phyloP scores from a whole-genome alignment of 2,329 filamentous ascomycete genomes.

The Lasiodiplodia theobromae region DNA sequence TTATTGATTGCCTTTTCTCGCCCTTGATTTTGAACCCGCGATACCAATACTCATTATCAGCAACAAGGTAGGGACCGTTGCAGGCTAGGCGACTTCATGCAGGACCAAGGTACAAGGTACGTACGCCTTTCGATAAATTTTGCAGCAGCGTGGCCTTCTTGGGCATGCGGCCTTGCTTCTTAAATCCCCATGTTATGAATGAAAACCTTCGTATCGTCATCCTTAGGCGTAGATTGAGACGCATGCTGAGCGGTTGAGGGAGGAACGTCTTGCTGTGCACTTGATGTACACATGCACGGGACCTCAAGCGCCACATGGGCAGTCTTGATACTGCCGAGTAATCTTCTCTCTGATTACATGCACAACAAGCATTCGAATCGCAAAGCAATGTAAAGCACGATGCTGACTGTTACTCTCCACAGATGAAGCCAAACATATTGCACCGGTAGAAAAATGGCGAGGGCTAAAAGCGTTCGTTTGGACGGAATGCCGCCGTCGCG shows the following conservation, averaged over 20 bases:
- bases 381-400: not conserved
- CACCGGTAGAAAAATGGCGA: not conserved
- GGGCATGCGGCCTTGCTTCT: not conserved
- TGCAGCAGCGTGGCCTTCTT: not conserved
- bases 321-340: slow-evolving; percentile 26
- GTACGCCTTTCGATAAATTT: slow-evolving; percentile 9
- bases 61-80: not conserved
- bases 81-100: not conserved
- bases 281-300: slow-evolving; percentile 15
- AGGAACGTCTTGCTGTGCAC: slow-evolving; percentile 25
- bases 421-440: not conserved
- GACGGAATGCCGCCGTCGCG: not conserved
- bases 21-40: not conserved
- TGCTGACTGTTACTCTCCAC: not conserved
- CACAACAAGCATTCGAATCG: not conserved
- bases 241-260: slow-evolving; percentile 15
- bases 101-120: not conserved
- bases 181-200: slow-evolving; percentile 69
- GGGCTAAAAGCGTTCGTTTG: not conserved
- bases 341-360: slow-evolving; percentile 30
- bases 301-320: slow-evolving; percentile 19
- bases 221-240: slow-evolving; percentile 77
- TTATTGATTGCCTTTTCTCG: slow-evolving; percentile 47
- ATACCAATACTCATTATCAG: not conserved
- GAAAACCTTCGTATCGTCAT: slow-evolving; percentile 92